Base-by-base conservation (phyloP, 2,329 filamentous ascomycete species). In the Xylariaceae sp. region DNA sequence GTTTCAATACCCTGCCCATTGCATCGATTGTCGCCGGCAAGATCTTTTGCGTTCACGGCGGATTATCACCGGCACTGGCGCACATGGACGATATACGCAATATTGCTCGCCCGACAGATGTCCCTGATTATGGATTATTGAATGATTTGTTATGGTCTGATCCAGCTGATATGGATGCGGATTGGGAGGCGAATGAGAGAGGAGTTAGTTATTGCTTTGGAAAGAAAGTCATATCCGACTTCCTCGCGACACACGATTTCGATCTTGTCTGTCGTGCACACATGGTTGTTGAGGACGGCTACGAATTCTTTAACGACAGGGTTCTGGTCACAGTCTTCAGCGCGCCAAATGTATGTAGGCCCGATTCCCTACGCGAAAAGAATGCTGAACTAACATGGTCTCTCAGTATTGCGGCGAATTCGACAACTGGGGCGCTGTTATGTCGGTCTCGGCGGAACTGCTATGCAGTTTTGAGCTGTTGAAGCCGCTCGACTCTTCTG, bases 1-100 rank as follows among this genome's bases (percentile, higher is more conserved):
- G 92, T 83, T 99, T 99, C 86, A 99, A 99, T 83, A 97, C 92
- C 79, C 79, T 97, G 73, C 93, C 93, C 52, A 97, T 99, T 75
- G 94, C 93, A 60, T 93, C 94, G 68, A 99, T 99, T 78, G 97
- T 99, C 70, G 93, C 96, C 73, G 94, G 97, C 82, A 97, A 97
- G 78, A 97, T 97, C 59, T 97, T 97, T 73, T 97, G 92, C 70
- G 93, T 97, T 13, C 94, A 99, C 70, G 94, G 94, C 54, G 94
- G 94, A 11, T 80, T 99, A 18, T 97, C 92, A 10, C 94, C 94
- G 1, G 92, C 90, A 52, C 81, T 99, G 53, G 88, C 88, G 57
- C 92, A 97, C 70, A 99, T 99, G 94, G 94, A 97, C 69, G 93
- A 99, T 73, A 99, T 99, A 68, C 88, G 94, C 66, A 89, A 95